Conservation (phyloP, 257 asterid genomes). For the Primulina huaijiensis region DNA sequence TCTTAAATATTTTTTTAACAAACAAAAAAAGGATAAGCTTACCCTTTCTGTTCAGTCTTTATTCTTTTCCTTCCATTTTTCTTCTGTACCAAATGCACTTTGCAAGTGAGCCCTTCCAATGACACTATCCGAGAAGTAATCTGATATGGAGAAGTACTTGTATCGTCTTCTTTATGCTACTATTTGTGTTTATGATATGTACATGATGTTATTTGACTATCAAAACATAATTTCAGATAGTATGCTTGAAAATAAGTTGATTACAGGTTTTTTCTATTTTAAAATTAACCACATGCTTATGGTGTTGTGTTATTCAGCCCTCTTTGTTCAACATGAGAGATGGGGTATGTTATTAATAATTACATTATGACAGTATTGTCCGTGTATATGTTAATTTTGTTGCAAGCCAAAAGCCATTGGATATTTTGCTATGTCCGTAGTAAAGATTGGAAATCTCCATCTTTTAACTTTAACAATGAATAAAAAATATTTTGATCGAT, state of each 20-base stretch:
- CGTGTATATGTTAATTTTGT: not conserved
- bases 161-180: not conserved
- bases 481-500: not conserved
- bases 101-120: not conserved
- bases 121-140: not conserved
- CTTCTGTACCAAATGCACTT: not conserved
- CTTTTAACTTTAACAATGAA: not conserved
- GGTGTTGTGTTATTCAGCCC: not conserved
- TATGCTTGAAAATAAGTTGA: slow-evolving; percentile 15
- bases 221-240: slow-evolving; percentile 4
- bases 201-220: not conserved
- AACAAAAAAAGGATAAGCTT: not conserved
- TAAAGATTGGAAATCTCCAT: not conserved
- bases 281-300: too few species aligned
- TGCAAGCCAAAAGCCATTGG: slow-evolving; percentile 11
- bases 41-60: not conserved
- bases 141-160: not conserved
- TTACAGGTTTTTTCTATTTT: not conserved
- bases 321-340: not conserved
- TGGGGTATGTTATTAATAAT: not conserved
- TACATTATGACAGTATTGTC: slow-evolving; percentile 5
- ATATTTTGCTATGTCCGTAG: slow-evolving; percentile 3
- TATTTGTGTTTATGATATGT: not conserved
- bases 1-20: not conserved
- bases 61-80: not conserved